These are phyloP conservation scores for Tylopilus subfusipes DNA, from an alignment of 768 basidiomycete genomes.

Conservation along the genomic window DNA sequence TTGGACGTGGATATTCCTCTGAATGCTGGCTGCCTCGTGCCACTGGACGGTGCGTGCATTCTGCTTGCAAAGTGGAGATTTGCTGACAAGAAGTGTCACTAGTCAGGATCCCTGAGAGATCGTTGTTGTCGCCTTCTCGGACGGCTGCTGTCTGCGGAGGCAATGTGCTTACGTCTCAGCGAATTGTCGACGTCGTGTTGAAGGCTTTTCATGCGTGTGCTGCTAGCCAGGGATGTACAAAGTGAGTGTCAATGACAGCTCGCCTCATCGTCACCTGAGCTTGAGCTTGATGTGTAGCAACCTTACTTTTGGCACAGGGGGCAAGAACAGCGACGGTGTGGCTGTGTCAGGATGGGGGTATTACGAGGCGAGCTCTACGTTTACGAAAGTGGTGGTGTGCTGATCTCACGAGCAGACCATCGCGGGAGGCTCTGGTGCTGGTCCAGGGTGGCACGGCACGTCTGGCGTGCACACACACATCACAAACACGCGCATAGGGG, in stretches of 20 bases:
- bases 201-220: slow-evolving; percentile 91
- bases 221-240: slow-evolving; percentile 91
- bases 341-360: slow-evolving; percentile 85
- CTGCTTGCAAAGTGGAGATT: not conserved
- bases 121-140: slow-evolving; percentile 73
- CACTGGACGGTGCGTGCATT: slow-evolving; percentile 59
- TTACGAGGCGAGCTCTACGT: slow-evolving; percentile 54
- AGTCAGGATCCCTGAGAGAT: slow-evolving; percentile 81
- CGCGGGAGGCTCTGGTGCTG: slow-evolving; percentile 90
- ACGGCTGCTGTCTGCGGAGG: slow-evolving; percentile 93
- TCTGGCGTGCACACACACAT: slow-evolving; percentile 93
- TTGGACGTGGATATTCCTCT: slow-evolving; percentile 84
- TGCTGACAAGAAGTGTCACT: slow-evolving; percentile 1
- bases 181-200: slow-evolving; percentile 92
- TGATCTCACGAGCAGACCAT: slow-evolving; percentile 54
- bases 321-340: slow-evolving; percentile 78
- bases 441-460: slow-evolving; percentile 85
- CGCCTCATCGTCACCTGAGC: rapidly evolving
- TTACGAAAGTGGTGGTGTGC: not conserved
- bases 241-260: slow-evolving; percentile 44
- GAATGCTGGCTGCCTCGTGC: slow-evolving; percentile 91
- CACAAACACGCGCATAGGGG: slow-evolving; percentile 89
- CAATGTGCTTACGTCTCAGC: slow-evolving; percentile 86
- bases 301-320: slow-evolving; percentile 84
- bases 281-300: slow-evolving; percentile 48